These are phyloP conservation scores for Coemansia sp. DNA, from an alignment of 192 early-diverging fungal species.

Conservation along the genomic window DNA sequence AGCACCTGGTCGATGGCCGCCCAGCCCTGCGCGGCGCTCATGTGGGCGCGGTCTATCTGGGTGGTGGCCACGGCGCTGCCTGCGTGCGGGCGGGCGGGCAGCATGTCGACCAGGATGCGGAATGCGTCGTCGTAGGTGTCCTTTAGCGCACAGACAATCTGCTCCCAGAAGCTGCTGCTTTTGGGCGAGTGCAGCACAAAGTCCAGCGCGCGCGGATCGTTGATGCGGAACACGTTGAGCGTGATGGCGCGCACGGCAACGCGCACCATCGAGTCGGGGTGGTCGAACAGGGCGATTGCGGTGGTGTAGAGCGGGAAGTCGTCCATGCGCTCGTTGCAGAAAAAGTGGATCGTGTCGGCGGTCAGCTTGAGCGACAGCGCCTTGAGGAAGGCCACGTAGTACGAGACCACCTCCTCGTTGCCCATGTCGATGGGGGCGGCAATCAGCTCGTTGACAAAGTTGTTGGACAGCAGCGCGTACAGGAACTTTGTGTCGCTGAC, in stretches of 20 bases:
- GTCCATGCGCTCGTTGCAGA: constrained; percentile 55
- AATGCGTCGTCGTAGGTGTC: constrained; percentile 40
- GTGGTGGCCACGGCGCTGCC: constrained; percentile 4
- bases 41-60: background rate
- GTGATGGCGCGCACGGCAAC: constrained; percentile 65
- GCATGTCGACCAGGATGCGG: constrained; percentile 48
- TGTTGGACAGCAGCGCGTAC: constrained; percentile 67
- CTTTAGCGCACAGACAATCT: constrained; percentile 33
- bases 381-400: constrained; percentile 69
- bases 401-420: constrained; percentile 68
- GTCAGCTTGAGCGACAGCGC: constrained; percentile 67
- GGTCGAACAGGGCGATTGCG: constrained; percentile 63
- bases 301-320: constrained; percentile 65
- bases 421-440: constrained; percentile 55
- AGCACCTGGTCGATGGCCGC: constrained; percentile 55
- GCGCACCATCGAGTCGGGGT: constrained; percentile 70
- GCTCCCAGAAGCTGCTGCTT: constrained; percentile 42
- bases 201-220: constrained; percentile 32
- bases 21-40: constrained; percentile 31
- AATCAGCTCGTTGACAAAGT: constrained; percentile 72
- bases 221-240: constrained; percentile 59
- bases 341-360: constrained; percentile 60
- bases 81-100: constrained; percentile 9
- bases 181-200: constrained; percentile 28
- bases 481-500: constrained; percentile 35